Evolutionary conservation across 331 rosid species (phyloP), one percentile per base, ranked within the genome.

Genomic region (Rhamnella rubrinervis): DNA sequence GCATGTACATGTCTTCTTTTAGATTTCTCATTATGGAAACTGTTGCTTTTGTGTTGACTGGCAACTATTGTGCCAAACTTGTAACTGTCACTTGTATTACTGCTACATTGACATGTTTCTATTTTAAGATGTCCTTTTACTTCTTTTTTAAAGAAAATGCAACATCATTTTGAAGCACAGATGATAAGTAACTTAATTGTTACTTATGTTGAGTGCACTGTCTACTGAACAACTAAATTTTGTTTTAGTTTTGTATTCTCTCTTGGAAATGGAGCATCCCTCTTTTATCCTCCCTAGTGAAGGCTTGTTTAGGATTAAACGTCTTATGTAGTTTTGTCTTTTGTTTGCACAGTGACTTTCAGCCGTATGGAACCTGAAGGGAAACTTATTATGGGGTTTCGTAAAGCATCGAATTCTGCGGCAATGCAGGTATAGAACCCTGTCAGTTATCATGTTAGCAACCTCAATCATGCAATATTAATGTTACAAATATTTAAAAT

Each of bases 281-380:
- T 11, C n/a, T 70, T 52, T 9, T 5, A 4, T 53, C 23, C 58
- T 26, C 26, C 20, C 2, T 23, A 53, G 60, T 64, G 61, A 19
- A 52, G 61, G 28, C 71, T 63, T 58, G 23, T 20, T 57, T 46
- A 15, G 8, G 19, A 23, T n/a, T 28, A 61, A 13, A 31, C 13
- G 53, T 59, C 37, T 59, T 25, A 16, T 4, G 50, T 52, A 56
- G 55, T 68, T 70, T 37, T 44, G 1, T 64, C 35, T 64, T 39
- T 14, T 12, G 11, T 81, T 72, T 78, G 69, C 40, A 68, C 93
- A 95, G 99, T 95, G 77, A 95, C 96, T 62, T 95, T 95, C 65
- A 95, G 99, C 73, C 99, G 99, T 23, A 95, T 91, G 97, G 99
- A 95, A 59, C 99, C 99, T 67, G 97, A 91, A 82, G 96, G 97